Percentiles rank a stretch among this genome's conserved stretches.
Conservation (phyloP, 176 grass and related monocot genomes). For the Secale cereale region DNA sequence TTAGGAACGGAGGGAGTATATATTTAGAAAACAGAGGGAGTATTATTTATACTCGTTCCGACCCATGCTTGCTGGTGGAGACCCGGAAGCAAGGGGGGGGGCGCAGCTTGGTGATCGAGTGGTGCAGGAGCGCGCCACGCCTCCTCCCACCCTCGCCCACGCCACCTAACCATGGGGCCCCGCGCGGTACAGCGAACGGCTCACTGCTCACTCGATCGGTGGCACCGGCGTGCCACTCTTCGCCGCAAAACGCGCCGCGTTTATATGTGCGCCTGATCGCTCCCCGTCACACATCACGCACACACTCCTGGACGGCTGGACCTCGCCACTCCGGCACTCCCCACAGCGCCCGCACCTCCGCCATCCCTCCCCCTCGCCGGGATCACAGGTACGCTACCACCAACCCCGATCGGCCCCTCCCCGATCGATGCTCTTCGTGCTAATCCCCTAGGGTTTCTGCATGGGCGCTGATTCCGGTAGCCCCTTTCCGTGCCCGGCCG, state of each 20-base stretch:
- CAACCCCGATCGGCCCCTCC: not conserved
- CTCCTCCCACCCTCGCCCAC: not conserved
- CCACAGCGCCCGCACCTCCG: not conserved
- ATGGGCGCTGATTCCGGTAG: not conserved
- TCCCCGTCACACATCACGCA: not conserved
- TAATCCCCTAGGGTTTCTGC: not conserved
- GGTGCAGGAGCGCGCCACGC: conserved; percentile 18
- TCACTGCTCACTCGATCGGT: not conserved
- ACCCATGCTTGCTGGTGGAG: not conserved
- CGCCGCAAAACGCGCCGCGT: not conserved
- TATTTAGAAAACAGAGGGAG: too few relatives aligned
- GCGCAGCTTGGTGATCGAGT: not conserved
- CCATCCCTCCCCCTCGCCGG: not conserved
- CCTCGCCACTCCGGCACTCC: not conserved
- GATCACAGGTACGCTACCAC: conserved; percentile 24
- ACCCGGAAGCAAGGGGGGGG: not conserved
- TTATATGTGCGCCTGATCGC: not conserved
- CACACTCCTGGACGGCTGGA: too few relatives aligned
- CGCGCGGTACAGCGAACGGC: not conserved
- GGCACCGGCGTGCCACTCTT: not conserved
- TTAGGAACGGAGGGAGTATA: too few relatives aligned
- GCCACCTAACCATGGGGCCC: not conserved
- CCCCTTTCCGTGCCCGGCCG: not conserved
- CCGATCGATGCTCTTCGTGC: not conserved
- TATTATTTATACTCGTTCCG: not conserved